Conservation (phyloP, 164 flowering plant species). For the Vitis riparia region DNA sequence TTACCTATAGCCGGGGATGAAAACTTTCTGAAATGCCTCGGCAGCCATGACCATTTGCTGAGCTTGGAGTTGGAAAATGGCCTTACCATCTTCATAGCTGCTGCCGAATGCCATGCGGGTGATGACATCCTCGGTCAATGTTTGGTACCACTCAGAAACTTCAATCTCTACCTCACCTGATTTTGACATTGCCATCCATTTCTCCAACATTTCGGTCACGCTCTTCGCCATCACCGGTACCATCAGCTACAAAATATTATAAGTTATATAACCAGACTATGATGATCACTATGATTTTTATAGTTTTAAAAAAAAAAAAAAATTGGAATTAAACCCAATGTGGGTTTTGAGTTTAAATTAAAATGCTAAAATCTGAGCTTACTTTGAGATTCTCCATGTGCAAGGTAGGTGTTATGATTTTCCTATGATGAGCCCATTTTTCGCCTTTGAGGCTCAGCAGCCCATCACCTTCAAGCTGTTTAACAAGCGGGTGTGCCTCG, state of each 20-base stretch:
- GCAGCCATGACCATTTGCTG: constrained; percentile 79
- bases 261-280: too few species aligned
- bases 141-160: constrained; percentile 73
- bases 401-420: constrained; percentile 83
- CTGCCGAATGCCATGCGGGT: constrained; percentile 76
- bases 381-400: constrained; percentile 97
- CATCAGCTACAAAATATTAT: constrained; percentile 39
- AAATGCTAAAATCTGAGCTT: not conserved
- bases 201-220: constrained; percentile 66
- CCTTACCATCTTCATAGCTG: constrained; percentile 81
- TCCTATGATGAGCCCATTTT: constrained; percentile 98
- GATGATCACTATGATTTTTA: too few species aligned
- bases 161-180: constrained; percentile 78
- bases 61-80: constrained; percentile 71
- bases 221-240: constrained; percentile 78
- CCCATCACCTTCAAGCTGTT: constrained; percentile 95
- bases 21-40: constrained; percentile 76
- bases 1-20: constrained; percentile 87
- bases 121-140: constrained; percentile 70
- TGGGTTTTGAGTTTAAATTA: too few species aligned
- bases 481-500: constrained; percentile 81
- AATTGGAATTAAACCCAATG: too few species aligned
- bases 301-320: too few species aligned
- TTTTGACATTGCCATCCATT: constrained; percentile 45
- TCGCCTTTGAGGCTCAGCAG: constrained; percentile 89